A percentile compares a stretch with the other conserved stretches of the same genome.
Conservation (phyloP, 2,329 filamentous ascomycete species). For the Helotiales sp. region DNA sequence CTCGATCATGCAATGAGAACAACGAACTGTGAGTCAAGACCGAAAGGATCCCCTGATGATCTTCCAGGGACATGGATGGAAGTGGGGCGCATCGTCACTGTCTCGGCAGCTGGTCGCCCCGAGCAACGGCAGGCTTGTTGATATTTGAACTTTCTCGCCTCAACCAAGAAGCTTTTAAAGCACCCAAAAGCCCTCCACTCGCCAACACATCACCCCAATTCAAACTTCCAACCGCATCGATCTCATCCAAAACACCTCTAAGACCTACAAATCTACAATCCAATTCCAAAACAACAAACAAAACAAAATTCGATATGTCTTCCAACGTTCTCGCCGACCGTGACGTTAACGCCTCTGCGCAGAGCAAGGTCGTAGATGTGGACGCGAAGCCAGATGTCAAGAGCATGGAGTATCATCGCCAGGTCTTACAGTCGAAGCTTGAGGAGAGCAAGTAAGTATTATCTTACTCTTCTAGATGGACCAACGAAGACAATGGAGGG, state of each 20-base stretch:
- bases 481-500: background rate
- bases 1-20: background rate
- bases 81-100: constrained; percentile 3
- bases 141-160: background rate
- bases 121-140: constrained; percentile 10
- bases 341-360: constrained; percentile 64
- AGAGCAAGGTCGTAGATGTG: constrained; percentile 39
- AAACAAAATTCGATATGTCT: constrained; percentile 53
- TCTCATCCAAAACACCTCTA: background rate
- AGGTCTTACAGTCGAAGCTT: constrained; percentile 75
- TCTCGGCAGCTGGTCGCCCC: constrained; percentile 9
- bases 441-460: constrained; percentile 65
- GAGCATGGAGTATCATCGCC: constrained; percentile 79
- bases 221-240: constrained; percentile 10
- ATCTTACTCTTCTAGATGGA: background rate
- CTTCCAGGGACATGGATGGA: background rate
- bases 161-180: constrained; percentile 7
- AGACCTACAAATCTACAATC: background rate
- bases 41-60: background rate
- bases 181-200: constrained; percentile 5
- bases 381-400: constrained; percentile 55
- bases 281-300: constrained; percentile 9
- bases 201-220: background rate
- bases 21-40: constrained; percentile 19
- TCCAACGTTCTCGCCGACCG: constrained; percentile 65